Percentiles rank a stretch among this genome's conserved stretches.
These are phyloP conservation scores for Starmerella bombicola DNA, from an alignment of 805 yeast genomes.

Conservation along the genomic window DNA sequence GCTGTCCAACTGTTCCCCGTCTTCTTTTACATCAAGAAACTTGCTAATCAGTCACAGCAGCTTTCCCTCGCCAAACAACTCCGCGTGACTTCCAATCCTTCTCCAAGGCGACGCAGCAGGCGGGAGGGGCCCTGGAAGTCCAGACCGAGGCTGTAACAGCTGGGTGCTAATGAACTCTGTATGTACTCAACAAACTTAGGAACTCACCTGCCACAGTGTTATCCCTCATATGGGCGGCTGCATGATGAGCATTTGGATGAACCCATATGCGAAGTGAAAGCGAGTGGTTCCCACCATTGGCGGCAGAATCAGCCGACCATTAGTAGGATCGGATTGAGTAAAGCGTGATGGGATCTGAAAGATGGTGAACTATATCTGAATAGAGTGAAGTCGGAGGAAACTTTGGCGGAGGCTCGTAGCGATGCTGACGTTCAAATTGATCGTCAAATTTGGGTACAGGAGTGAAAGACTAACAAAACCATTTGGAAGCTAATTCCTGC, in stretches of 20 bases:
- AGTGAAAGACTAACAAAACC: not conserved
- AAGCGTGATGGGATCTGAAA: not conserved
- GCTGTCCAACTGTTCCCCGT: too few relatives aligned
- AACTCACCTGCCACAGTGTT: too few relatives aligned
- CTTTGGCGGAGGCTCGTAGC: not conserved
- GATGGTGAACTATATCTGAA: not conserved
- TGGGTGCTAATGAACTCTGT: too few relatives aligned
- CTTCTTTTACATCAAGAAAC: conserved; percentile 22
- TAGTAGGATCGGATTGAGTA: not conserved
- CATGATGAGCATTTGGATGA: not conserved
- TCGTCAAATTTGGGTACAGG: not conserved
- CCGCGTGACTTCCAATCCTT: conserved; percentile 28
- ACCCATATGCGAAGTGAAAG: not conserved
- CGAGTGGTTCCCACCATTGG: not conserved
- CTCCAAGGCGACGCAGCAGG: conserved; percentile 23
- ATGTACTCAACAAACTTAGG: too few relatives aligned
- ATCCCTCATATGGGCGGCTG: too few relatives aligned
- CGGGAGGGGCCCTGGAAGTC: conserved; percentile 3
- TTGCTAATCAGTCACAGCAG: conserved; percentile 19
- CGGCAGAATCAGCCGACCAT: not conserved
- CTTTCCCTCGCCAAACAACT: conserved; percentile 23
- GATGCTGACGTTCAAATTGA: not conserved
- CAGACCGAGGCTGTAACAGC: too few relatives aligned
- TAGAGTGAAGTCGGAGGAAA: not conserved
- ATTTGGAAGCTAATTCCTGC: not conserved